These are phyloP conservation scores for Diaporthe capsici DNA, from an alignment of 2,329 filamentous ascomycete species.

Conservation along the genomic window DNA sequence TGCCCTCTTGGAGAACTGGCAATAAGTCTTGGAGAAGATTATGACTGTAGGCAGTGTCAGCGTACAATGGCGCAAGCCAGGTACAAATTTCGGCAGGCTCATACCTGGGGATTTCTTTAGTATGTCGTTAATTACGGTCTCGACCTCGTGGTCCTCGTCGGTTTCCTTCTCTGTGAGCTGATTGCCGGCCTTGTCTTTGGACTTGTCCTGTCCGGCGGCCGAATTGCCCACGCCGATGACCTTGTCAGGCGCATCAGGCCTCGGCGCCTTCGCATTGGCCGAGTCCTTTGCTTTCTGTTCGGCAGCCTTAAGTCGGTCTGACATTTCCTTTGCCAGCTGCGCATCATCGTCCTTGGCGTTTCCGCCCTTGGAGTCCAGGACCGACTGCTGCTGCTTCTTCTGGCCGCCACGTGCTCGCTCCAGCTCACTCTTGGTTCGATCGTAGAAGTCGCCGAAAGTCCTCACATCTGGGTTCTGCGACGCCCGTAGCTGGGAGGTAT, in stretches of 20 bases:
- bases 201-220: constrained; percentile 64
- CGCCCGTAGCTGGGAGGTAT: constrained; percentile 73
- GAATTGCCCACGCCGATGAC: constrained; percentile 73
- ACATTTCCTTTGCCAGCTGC: constrained; percentile 67
- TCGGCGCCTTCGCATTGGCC: constrained; percentile 76
- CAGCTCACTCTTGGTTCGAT: constrained; percentile 71
- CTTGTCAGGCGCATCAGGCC: constrained; percentile 70
- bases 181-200: constrained; percentile 57
- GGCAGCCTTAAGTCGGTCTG: constrained; percentile 75
- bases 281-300: constrained; percentile 78
- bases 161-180: constrained; percentile 61
- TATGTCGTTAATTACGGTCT: constrained; percentile 81
- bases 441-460: constrained; percentile 69
- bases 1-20: constrained; percentile 86
- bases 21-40: constrained; percentile 97
- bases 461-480: constrained; percentile 61
- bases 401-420: constrained; percentile 52
- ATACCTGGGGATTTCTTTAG: constrained; percentile 87
- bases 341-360: constrained; percentile 70
- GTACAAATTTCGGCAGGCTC: constrained; percentile 48
- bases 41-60: constrained; percentile 72
- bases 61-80: constrained; percentile 37
- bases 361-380: constrained; percentile 57
- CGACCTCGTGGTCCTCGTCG: constrained; percentile 73
- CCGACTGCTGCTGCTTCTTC: constrained; percentile 49